These are phyloP conservation scores for Tetrahymena borealis DNA, from an alignment of 73 alveolate genomes.

Conservation along the genomic window DNA sequence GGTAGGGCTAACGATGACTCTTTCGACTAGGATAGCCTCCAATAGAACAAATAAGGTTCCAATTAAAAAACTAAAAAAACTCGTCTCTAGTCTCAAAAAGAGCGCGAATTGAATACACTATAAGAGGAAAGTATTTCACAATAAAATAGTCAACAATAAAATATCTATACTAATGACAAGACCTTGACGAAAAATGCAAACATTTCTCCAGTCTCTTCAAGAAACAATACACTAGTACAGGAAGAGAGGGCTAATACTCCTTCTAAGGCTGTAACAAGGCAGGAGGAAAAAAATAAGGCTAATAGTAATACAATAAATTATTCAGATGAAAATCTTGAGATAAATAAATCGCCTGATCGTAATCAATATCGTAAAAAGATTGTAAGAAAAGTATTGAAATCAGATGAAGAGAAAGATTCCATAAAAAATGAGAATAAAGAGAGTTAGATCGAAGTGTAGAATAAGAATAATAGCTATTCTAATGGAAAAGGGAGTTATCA, in stretches of 20 bases:
- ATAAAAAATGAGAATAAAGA: too few species aligned
- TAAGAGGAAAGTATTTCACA: neutral
- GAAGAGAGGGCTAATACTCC: too few species aligned
- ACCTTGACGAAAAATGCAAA: too few species aligned
- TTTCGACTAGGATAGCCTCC: neutral
- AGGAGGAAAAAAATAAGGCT: too few species aligned
- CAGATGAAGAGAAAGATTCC: neutral
- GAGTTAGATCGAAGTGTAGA: neutral
- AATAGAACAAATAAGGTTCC: neutral
- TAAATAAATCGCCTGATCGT: too few species aligned
- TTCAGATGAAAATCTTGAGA: too few species aligned
- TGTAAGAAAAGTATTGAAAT: neutral
- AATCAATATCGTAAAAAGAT: too few species aligned
- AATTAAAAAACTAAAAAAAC: neutral
- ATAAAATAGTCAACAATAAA: neutral
- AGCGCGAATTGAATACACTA: neutral
- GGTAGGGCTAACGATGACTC: neutral
- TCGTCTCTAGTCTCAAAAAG: neutral
- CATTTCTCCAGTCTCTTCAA: too few species aligned
- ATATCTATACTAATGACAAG: too few species aligned
- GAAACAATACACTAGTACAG: too few species aligned
- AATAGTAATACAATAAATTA: too few species aligned
- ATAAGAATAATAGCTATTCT: neutral
- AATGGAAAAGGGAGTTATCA: neutral
- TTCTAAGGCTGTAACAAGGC: too few species aligned